These are phyloP conservation scores for Zygosaccharomyces bailii DNA, from an alignment of 805 yeast genomes.

Conservation along the genomic window DNA sequence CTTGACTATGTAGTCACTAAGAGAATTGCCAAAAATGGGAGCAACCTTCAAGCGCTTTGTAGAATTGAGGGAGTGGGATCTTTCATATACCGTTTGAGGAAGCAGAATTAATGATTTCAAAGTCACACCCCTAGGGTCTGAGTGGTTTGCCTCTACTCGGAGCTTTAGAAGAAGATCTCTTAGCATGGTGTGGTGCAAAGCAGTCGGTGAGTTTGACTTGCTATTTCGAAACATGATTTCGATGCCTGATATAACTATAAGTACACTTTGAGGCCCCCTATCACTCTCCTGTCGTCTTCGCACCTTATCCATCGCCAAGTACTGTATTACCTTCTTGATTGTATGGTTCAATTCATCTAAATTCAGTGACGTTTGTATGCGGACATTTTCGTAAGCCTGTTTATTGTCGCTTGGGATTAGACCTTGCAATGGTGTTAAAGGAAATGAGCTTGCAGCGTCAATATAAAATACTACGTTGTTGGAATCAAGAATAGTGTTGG, in stretches of 20 bases:
- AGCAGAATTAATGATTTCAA: slow-evolving; percentile 15
- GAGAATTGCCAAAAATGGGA: slow-evolving; percentile 21
- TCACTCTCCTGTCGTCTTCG: slow-evolving; percentile 5
- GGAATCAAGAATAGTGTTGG: slow-evolving; percentile 5
- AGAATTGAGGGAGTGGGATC: background rate
- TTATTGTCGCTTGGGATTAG: slow-evolving; percentile 18
- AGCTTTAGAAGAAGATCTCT: slow-evolving; percentile 24
- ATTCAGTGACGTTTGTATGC: slow-evolving; percentile 30
- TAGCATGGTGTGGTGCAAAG: slow-evolving; percentile 22
- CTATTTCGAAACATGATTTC: slow-evolving; percentile 32
- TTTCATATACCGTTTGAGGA: slow-evolving; percentile 16
- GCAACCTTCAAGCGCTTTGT: slow-evolving; percentile 16
- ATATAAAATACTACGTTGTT: slow-evolving; percentile 27
- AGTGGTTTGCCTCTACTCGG: slow-evolving; percentile 21
- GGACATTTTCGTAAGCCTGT: slow-evolving; percentile 25
- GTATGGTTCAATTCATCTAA: slow-evolving; percentile 23
- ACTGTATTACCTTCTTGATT: slow-evolving; percentile 18
- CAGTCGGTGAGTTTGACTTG: slow-evolving; percentile 16
- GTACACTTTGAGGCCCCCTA: slow-evolving; percentile 7
- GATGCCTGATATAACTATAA: slow-evolving; percentile 25
- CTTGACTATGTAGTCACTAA: slow-evolving; percentile 26
- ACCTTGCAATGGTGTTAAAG: slow-evolving; percentile 25
- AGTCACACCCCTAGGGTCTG: slow-evolving; percentile 4
- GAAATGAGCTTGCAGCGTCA: slow-evolving; percentile 34
- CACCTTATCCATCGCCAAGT: slow-evolving; percentile 11